Conservation (phyloP, 2,329 filamentous ascomycete genomes). For the Dothiorella sarmentorum region DNA sequence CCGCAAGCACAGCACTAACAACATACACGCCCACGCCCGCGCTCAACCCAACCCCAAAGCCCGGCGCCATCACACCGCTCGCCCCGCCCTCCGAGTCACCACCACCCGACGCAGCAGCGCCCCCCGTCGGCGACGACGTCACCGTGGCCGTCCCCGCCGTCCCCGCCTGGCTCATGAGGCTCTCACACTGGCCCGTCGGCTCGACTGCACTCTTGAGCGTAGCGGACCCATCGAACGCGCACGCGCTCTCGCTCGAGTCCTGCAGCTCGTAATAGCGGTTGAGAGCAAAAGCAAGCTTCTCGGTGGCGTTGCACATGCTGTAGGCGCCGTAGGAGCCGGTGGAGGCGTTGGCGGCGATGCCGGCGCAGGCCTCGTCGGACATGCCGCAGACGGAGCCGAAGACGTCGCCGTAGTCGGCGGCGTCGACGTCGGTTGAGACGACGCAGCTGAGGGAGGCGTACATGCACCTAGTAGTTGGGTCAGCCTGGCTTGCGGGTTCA, state of each 20-base stretch:
- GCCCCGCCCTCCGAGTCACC: slow-evolving; percentile 24
- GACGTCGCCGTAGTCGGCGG: slow-evolving; percentile 60
- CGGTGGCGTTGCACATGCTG: slow-evolving; percentile 68
- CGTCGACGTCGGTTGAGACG: slow-evolving; percentile 55
- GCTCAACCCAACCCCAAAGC: slow-evolving; percentile 44
- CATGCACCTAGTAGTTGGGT: slow-evolving; percentile 61
- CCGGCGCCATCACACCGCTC: slow-evolving; percentile 37
- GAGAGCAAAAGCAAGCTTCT: slow-evolving; percentile 71
- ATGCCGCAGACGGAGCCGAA: slow-evolving; percentile 72
- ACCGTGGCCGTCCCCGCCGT: slow-evolving; percentile 57
- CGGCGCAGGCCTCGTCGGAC: slow-evolving; percentile 56
- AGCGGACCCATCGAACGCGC: slow-evolving; percentile 68
- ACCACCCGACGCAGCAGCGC: slow-evolving; percentile 18
- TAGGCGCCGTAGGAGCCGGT: slow-evolving; percentile 71
- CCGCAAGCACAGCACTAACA: slow-evolving; percentile 48
- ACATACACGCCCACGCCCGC: slow-evolving; percentile 48
- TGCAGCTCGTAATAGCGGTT: slow-evolving; percentile 67
- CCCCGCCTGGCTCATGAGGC: slow-evolving; percentile 61
- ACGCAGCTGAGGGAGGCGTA: slow-evolving; percentile 67
- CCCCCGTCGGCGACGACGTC: slow-evolving; percentile 43
- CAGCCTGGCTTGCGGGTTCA: too few species aligned
- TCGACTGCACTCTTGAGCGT: slow-evolving; percentile 49
- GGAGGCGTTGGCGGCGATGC: slow-evolving; percentile 65
- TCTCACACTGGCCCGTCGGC: slow-evolving; percentile 52
- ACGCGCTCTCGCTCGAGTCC: slow-evolving; percentile 56